Percentiles rank a stretch among this genome's conserved stretches.
These are phyloP conservation scores for Aurantiochytrium sp. DNA, from an alignment of 108 stramenopile genomes.

Conservation along the genomic window DNA sequence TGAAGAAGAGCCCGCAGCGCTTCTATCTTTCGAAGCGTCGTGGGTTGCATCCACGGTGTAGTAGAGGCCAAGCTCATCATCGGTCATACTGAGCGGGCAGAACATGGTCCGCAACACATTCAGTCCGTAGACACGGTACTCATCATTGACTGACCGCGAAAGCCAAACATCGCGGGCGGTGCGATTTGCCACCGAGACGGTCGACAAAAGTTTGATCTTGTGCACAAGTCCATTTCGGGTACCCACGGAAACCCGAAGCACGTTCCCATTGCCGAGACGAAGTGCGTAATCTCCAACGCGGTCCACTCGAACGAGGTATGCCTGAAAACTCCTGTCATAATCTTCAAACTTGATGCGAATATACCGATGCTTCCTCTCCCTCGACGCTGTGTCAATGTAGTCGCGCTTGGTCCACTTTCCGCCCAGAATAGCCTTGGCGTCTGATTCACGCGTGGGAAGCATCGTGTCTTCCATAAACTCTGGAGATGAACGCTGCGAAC, in stretches of 20 bases:
- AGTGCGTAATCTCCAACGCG: background rate
- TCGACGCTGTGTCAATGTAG: background rate
- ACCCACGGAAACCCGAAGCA: background rate
- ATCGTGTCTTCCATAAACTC: background rate
- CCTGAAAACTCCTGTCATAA: background rate
- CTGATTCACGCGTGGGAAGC: background rate
- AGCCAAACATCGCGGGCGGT: background rate
- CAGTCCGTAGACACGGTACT: background rate
- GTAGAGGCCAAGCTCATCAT: background rate
- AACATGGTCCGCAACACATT: background rate
- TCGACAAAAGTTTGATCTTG: background rate
- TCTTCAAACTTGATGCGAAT: conserved; percentile 1
- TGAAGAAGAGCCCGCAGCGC: too few species aligned
- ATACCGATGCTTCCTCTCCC: background rate
- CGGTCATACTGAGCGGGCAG: background rate
- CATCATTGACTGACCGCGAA: background rate
- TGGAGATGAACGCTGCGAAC: background rate
- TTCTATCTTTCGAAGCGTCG: background rate
- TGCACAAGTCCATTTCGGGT: background rate
- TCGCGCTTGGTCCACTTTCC: background rate
- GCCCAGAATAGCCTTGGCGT: background rate
- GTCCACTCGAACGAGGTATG: background rate
- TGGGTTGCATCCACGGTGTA: background rate
- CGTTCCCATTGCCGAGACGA: background rate
- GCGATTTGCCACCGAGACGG: background rate